These are phyloP conservation scores for Ceratobasidium sp. DNA, from an alignment of 1,284 basidiomycete genomes.

Conservation along the genomic window DNA sequence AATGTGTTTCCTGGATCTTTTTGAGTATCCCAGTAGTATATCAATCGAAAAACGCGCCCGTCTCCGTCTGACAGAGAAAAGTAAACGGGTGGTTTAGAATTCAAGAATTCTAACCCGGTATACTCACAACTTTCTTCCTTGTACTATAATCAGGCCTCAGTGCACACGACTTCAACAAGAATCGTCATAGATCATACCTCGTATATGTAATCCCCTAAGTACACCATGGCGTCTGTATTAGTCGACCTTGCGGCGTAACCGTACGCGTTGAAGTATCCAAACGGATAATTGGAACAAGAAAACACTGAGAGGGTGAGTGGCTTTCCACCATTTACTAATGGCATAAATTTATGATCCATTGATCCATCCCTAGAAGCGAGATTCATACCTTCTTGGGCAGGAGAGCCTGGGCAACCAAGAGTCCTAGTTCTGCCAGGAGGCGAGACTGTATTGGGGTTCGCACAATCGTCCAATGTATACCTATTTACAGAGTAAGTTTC, in stretches of 20 bases:
- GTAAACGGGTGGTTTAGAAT: neutral
- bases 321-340: constrained; percentile 62
- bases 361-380: too few relatives aligned
- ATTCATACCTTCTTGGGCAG: constrained; percentile 14
- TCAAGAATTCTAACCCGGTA: neutral
- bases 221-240: constrained; percentile 64
- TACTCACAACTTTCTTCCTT: constrained; percentile 39
- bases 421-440: constrained; percentile 61
- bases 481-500: constrained; percentile 1
- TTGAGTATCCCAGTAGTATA: neutral
- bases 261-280: constrained; percentile 74
- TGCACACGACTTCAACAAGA: neutral
- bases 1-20: constrained; percentile 53
- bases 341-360: constrained; percentile 20
- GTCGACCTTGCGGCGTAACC: constrained; percentile 64
- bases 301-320: constrained; percentile 64
- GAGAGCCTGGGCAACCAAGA: constrained; percentile 53
- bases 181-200: constrained; percentile 6
- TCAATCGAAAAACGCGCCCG: constrained; percentile 9
- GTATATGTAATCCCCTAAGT: constrained; percentile 68
- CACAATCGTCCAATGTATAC: constrained; percentile 62
- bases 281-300: constrained; percentile 61
- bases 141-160: constrained; percentile 13
- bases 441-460: constrained; percentile 55
- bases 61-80: neutral